Evolutionary conservation across 1,139 yeast species (phyloP).

Genomic region (Magnusiomyces ingens): DNA sequence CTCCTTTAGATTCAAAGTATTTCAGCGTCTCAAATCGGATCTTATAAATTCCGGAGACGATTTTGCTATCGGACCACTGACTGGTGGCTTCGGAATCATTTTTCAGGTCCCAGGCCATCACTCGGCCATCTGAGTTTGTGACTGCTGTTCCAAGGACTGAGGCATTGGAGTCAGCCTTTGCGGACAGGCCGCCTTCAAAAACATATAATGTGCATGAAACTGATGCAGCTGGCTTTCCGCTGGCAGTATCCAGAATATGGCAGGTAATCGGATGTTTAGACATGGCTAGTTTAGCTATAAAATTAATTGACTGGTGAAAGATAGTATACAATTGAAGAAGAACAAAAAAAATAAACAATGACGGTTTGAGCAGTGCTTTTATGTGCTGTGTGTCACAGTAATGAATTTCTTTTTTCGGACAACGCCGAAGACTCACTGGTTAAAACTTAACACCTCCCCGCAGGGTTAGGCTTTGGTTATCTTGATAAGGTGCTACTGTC

Average conservation of each 20-base stretch:
- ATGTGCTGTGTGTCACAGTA: too few relatives aligned
- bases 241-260: conserved; percentile 79
- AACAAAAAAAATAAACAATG: background rate
- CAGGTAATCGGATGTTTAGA: conserved; percentile 60
- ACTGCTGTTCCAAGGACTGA: conserved; percentile 52
- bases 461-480: too few relatives aligned
- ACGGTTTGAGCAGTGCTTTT: background rate
- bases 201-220: conserved; percentile 39
- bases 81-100: conserved; percentile 29
- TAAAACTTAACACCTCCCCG: too few relatives aligned
- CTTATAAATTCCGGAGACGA: conserved; percentile 60
- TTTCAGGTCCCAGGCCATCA: conserved; percentile 52
- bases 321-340: background rate
- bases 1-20: conserved; percentile 42
- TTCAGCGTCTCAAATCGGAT: conserved; percentile 68
- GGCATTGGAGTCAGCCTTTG: background rate
- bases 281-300: background rate
- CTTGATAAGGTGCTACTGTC: too few relatives aligned
- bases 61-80: conserved; percentile 24
- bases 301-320: background rate
- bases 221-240: conserved; percentile 68
- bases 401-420: background rate
- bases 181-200: conserved; percentile 1
- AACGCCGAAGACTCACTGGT: background rate
- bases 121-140: conserved; percentile 75